Evolutionary conservation across 2,329 filamentous ascomycete genomes (phyloP), one percentile per base, ranked within the genome.

Genomic region (Botryotinia narcissicola): DNA sequence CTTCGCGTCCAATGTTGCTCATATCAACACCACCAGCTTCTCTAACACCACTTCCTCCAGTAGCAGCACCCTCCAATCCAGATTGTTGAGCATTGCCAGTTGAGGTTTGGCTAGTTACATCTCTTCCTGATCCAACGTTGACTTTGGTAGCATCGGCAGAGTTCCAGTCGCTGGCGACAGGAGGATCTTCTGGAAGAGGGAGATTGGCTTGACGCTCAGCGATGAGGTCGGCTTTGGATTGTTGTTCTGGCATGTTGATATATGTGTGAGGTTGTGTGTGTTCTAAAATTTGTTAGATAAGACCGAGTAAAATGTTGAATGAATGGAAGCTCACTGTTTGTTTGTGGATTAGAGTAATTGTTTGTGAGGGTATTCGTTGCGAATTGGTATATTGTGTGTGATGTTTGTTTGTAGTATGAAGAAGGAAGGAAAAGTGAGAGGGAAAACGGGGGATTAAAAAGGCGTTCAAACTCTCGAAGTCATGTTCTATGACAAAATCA

Each of bases 151-250:
- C 86, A 79, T 95, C 92, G 69, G 87, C 85, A 0, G 91, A 93
- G 81, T 95, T 90, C 87, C 90, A 94, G 85, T 96, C 93, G 8
- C 92, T 92, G n/a, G 89, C 84, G n/a, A 83, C 84, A 1, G 92
- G 92, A 35, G 93, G 93, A 77, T 95, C 86, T 3, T 95, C 92
- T 29, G 93, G 93, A 69, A 95, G 88, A 70, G 92, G 92, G 46
- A 97, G 90, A 83, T 94, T 93, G 82, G 90, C 84, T 83, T 91
- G 87, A 79, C 86, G 86, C 82, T 92, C 83, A 70, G 90, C 88
- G 80, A 95, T 91, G 82, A 91, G 85, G 72, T 91, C 85, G 76
- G 85, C 81, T 82, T 93, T 93, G 83, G 82, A 81, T 75, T 80
- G 72, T 73, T 79, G 74, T 72, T 82, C 78, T 83, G 79, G 67